phyloP scores from a whole-genome alignment of 352 stramenopile genomes.

The Aphanomyces euteiches region DNA sequence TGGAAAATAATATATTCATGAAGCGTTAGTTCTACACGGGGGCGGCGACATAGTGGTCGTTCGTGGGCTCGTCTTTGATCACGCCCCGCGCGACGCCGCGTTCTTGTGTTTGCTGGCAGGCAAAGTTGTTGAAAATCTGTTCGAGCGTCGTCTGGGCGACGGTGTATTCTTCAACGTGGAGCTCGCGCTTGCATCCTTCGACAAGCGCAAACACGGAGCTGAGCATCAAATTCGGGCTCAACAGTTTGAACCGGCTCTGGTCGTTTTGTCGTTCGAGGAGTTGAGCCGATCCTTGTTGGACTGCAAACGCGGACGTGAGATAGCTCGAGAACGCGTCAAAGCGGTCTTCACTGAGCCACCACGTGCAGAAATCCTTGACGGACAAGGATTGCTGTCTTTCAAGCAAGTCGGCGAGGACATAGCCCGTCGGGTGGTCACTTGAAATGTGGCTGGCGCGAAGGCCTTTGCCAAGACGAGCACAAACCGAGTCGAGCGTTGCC shows the following conservation, averaged over 20 bases:
- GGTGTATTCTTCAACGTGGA: conserved; percentile 59
- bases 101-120: conserved; percentile 47
- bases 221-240: conserved; percentile 39
- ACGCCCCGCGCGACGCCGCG: conserved; percentile 36
- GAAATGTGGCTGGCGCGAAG: conserved; percentile 10
- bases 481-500: neutral
- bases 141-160: conserved; percentile 67
- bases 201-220: conserved; percentile 46
- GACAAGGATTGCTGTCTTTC: conserved; percentile 21
- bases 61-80: neutral
- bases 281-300: conserved; percentile 17
- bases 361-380: conserved; percentile 29
- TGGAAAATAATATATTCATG: neutral
- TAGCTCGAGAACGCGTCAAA: conserved; percentile 21
- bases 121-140: conserved; percentile 77
- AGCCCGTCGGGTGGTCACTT: conserved; percentile 8
- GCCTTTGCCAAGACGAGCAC: conserved; percentile 16
- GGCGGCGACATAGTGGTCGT: conserved; percentile 15
- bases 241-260: conserved; percentile 37
- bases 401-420: conserved; percentile 22
- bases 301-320: conserved; percentile 9
- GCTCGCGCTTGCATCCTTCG: conserved; percentile 43
- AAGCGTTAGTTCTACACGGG: neutral
- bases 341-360: conserved; percentile 27
- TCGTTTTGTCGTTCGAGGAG: conserved; percentile 43